phyloP scores from a whole-genome alignment of 495 filamentous ascomycete genomes.

The Parachaetomium inaequale region DNA sequence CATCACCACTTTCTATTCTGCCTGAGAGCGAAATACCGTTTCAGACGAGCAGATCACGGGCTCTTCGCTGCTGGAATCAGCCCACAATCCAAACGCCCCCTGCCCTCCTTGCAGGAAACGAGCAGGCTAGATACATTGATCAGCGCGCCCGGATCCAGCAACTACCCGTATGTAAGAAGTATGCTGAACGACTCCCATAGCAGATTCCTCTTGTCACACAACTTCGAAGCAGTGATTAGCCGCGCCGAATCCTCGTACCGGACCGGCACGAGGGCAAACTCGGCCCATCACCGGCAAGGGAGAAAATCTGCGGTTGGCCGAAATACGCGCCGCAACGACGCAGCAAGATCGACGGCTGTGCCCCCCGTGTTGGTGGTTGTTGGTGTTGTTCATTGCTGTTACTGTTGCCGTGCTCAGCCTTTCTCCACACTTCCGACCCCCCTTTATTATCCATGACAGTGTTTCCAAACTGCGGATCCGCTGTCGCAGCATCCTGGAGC shows the following conservation, averaged over 20 bases:
- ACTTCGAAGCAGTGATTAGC: background rate
- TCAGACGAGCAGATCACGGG: background rate
- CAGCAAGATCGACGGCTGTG: background rate
- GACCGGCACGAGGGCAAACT: background rate
- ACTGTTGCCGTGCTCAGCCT: background rate
- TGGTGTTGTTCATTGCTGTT: background rate
- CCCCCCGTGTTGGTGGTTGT: background rate
- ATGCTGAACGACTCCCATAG: background rate
- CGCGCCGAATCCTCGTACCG: background rate
- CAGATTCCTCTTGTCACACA: background rate
- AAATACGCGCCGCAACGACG: background rate
- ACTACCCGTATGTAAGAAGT: background rate
- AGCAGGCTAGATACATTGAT: background rate
- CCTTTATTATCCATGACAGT: background rate
- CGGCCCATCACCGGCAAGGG: background rate
- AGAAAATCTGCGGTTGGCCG: background rate
- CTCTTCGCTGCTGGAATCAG: background rate
- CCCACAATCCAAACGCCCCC: background rate
- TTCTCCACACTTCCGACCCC: background rate
- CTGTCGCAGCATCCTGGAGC: slow-evolving; percentile 6
- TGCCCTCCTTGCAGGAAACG: background rate
- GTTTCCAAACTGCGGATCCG: slow-evolving; percentile 12
- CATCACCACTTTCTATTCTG: slow-evolving; percentile 3
- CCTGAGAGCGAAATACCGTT: background rate
- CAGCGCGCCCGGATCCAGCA: background rate